Conservation (phyloP, 2,329 filamentous ascomycete genomes). For the Dactylonectria macrodidyma region DNA sequence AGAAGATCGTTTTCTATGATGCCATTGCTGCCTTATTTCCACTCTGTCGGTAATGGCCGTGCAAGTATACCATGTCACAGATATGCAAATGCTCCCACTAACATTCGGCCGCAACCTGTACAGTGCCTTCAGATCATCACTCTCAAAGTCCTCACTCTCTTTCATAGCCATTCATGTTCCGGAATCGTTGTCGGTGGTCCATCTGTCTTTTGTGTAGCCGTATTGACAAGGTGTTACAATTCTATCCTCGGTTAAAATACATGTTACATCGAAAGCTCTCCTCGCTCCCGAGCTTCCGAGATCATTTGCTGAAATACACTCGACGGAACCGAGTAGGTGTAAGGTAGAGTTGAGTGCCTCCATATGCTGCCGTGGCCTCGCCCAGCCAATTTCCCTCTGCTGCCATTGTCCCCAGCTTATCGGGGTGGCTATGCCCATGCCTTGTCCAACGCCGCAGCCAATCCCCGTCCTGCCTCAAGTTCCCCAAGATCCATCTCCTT, state of each 20-base stretch:
- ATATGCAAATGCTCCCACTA: not conserved
- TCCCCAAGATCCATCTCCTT: conserved; percentile 37
- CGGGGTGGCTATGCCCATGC: conserved; percentile 27
- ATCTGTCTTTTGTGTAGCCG: conserved; percentile 15
- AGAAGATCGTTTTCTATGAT: not conserved
- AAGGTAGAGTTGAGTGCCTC: conserved; percentile 49
- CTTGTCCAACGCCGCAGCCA: conserved; percentile 36
- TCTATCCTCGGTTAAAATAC: conserved; percentile 49
- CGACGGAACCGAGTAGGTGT: conserved; percentile 43
- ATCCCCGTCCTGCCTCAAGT: conserved; percentile 40
- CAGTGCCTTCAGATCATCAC: not conserved
- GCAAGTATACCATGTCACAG: not conserved
- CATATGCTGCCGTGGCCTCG: conserved; percentile 39
- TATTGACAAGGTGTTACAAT: conserved; percentile 41
- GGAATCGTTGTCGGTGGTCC: not conserved
- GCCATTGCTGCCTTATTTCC: not conserved
- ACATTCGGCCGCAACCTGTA: not conserved
- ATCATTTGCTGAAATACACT: conserved; percentile 45
- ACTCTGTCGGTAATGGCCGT: not conserved
- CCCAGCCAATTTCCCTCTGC: conserved; percentile 24
- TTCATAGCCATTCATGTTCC: not conserved
- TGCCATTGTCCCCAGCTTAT: conserved; percentile 18
- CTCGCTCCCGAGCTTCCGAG: conserved; percentile 33
- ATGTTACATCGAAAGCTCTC: conserved; percentile 41
- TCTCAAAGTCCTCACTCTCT: not conserved